These are phyloP conservation scores for Limonomyces culmigenus DNA, from an alignment of 1,284 basidiomycete species.

Conservation along the genomic window DNA sequence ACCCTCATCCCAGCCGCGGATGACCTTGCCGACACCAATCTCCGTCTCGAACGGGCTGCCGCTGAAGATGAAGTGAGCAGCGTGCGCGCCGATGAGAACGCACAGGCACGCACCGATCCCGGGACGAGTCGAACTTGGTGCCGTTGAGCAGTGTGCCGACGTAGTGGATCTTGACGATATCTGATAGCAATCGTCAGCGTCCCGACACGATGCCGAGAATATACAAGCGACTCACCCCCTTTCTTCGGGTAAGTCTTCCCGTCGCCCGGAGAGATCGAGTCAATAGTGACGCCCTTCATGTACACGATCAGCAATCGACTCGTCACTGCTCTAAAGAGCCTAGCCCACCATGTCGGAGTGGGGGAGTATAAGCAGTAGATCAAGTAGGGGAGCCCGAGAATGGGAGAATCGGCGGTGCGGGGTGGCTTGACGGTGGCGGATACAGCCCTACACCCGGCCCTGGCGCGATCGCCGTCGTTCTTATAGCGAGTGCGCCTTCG, in stretches of 20 bases:
- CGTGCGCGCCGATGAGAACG: not conserved
- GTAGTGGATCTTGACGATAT: slow-evolving; percentile 53
- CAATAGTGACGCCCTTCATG: slow-evolving; percentile 25
- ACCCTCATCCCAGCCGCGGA: slow-evolving; percentile 89
- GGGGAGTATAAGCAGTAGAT: too few species aligned
- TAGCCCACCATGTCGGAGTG: too few species aligned
- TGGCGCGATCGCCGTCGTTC: too few species aligned
- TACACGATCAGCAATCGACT: too few species aligned
- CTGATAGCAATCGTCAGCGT: slow-evolving; percentile 13
- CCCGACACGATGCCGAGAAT: not conserved
- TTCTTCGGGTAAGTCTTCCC: slow-evolving; percentile 24
- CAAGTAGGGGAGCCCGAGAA: too few species aligned
- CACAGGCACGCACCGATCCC: slow-evolving; percentile 28
- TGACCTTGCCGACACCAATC: slow-evolving; percentile 72
- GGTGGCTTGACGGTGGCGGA: too few species aligned
- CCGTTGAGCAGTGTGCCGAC: slow-evolving; percentile 50
- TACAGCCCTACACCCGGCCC: too few species aligned
- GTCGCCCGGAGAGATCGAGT: slow-evolving; percentile 25
- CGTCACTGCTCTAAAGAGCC: too few species aligned
- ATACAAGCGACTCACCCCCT: slow-evolving; percentile 32
- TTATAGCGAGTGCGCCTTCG: too few species aligned
- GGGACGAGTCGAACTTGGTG: slow-evolving; percentile 52
- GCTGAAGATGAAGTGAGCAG: slow-evolving; percentile 16
- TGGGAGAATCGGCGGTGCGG: too few species aligned
- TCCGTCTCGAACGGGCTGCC: slow-evolving; percentile 47